A percentile compares a stretch with the other conserved stretches of the same genome.
These are phyloP conservation scores for Blastomyces silverae DNA, from an alignment of 2,329 filamentous ascomycete species.

Conservation along the genomic window DNA sequence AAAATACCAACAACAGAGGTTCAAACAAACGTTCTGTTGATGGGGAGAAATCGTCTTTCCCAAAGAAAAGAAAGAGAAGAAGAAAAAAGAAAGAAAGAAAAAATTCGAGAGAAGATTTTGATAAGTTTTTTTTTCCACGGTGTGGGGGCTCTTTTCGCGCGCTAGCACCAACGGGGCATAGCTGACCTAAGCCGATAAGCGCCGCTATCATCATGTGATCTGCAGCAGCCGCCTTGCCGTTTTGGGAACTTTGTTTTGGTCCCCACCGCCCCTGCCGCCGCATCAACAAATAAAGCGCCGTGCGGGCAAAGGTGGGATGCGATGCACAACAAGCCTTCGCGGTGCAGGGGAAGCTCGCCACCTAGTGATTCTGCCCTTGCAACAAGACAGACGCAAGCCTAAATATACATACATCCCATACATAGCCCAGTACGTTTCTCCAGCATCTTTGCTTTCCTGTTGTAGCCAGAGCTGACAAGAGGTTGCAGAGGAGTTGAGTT, in stretches of 20 bases:
- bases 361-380: not conserved
- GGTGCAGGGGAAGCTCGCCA: not conserved
- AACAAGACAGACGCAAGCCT: not conserved
- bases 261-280: slow-evolving; percentile 6
- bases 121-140: slow-evolving; percentile 7
- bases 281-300: not conserved
- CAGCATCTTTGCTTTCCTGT: not conserved
- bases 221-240: slow-evolving; percentile 13
- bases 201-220: slow-evolving; percentile 6
- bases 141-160: slow-evolving; percentile 7
- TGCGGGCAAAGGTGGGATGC: not conserved
- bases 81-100: slow-evolving; percentile 28
- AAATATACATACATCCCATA: not conserved
- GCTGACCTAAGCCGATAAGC: not conserved
- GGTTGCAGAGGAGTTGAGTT: slow-evolving; percentile 1
- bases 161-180: not conserved
- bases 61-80: slow-evolving; percentile 47
- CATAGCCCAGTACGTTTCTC: not conserved
- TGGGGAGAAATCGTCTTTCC: slow-evolving; percentile 55
- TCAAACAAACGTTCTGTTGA: slow-evolving; percentile 46
- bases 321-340: not conserved
- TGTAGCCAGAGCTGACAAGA: not conserved
- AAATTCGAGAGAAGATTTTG: not conserved
- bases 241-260: slow-evolving; percentile 24
- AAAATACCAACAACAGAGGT: slow-evolving; percentile 41